Conservation (phyloP, 305 asterid species). For the Striga hermonthica region DNA sequence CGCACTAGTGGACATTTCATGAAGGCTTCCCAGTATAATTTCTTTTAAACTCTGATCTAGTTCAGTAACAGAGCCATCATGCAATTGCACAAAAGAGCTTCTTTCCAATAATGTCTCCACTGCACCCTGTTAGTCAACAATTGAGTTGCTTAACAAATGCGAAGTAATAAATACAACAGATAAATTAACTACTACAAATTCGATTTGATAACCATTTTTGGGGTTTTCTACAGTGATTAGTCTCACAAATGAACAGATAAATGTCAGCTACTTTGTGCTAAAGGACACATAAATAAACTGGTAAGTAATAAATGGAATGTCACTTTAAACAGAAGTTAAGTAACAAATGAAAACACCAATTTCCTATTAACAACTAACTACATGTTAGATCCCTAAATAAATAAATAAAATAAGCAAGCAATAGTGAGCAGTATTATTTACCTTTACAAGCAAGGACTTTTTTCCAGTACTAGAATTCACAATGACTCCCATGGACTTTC, state of each 20-base stretch:
- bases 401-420: conserved; percentile 13
- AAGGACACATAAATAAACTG: conserved; percentile 10
- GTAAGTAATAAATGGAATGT: conserved; percentile 2
- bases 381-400: background rate
- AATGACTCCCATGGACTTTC: conserved; percentile 92
- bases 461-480: conserved; percentile 57
- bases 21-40: conserved; percentile 58
- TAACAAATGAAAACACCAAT: background rate
- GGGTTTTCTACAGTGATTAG: background rate
- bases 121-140: conserved; percentile 61
- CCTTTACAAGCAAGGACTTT: conserved; percentile 67
- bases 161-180: conserved; percentile 7
- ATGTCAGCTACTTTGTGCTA: background rate
- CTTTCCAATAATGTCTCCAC: conserved; percentile 86
- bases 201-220: background rate
- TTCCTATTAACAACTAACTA: background rate
- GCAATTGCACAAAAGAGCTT: conserved; percentile 71
- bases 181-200: background rate
- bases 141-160: conserved; percentile 20
- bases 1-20: conserved; percentile 67
- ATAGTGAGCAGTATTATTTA: conserved; percentile 21
- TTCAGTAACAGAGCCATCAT: conserved; percentile 66
- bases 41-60: conserved; percentile 51
- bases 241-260: conserved; percentile 7
- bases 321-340: conserved; percentile 2